A percentile compares a stretch with the other conserved stretches of the same genome.
Conservation (phyloP, 768 basidiomycete species). For the Pilatotrama ljubarskyi region DNA sequence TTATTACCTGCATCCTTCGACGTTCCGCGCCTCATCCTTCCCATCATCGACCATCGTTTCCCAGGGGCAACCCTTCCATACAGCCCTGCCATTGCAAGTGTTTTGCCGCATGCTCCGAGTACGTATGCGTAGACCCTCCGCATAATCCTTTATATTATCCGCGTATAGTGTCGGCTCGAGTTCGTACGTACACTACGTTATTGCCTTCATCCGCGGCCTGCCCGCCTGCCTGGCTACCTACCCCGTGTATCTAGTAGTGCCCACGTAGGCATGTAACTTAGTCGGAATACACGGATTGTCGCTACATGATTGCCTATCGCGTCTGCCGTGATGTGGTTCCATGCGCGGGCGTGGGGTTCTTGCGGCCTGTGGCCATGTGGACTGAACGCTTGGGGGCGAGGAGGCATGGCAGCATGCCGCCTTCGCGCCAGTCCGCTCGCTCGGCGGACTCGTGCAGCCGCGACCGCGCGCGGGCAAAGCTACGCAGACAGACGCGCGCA, state of each 20-base stretch:
- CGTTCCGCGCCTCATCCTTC: not conserved
- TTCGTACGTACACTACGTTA: slow-evolving; percentile 18
- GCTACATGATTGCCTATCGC: not conserved
- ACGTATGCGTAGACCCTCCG: slow-evolving; percentile 7
- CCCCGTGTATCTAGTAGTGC: slow-evolving; percentile 8
- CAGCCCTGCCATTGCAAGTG: not conserved
- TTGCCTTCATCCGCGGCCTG: not conserved
- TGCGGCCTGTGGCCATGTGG: too few relatives aligned
- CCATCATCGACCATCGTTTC: not conserved
- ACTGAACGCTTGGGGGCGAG: too few relatives aligned
- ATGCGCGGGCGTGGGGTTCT: too few relatives aligned
- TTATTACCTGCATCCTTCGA: slow-evolving; percentile 15
- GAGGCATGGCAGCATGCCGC: too few relatives aligned
- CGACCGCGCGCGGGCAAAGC: too few relatives aligned
- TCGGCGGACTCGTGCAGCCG: too few relatives aligned
- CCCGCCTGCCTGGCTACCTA: not conserved
- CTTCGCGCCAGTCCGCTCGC: too few relatives aligned
- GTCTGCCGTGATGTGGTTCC: not conserved
- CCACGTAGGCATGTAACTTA: not conserved
- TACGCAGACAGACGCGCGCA: too few relatives aligned
- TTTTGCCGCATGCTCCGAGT: not conserved
- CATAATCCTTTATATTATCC: slow-evolving; percentile 15
- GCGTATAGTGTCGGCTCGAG: slow-evolving; percentile 12
- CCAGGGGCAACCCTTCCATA: not conserved
- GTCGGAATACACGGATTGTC: slow-evolving; percentile 4